Base-by-base conservation (phyloP, 2,329 filamentous ascomycete genomes). In the Botrytis cinerea region DNA sequence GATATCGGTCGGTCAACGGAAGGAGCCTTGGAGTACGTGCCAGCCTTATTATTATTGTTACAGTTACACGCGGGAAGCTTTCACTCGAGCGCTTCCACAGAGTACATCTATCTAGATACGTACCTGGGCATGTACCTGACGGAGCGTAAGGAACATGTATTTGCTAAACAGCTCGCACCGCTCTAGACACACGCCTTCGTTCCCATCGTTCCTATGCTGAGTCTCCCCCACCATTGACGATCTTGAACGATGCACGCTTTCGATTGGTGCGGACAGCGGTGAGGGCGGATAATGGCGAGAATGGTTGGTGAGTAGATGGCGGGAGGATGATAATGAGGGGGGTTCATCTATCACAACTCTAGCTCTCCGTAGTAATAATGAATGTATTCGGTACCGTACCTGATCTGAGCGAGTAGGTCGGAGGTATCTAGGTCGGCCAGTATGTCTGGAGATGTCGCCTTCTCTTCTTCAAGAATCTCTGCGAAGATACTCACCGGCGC, bases 1-100 rank as follows among this genome's bases (percentile, higher is more conserved):
- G 59, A 38, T 61, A 61, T 61, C 59, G 32, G 59, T 61, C 32
- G 59, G 59, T 61, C 59, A 38, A 61, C 32, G 59, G 59, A 63
- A 45, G 38, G 60, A 63, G 60, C 60, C 60, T 38, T 38, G 8
- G 38, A 38, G 10, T n/a, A n/a, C 48, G 25, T 43, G 8, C 60
- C 18, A n/a, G 51, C 51, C 51, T 28, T 54, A 8, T 46, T 54
- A 8, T 46, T 32, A 32, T 4, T 32, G 32, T 32, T 51, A 51
- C 48, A 14, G 25, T 51, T 51, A 25, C 25, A 54, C 12, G 48
- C 51, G n/a, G 20, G 60, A 43, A 63, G 60, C 60, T 63, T 54
- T 38, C 7, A 38, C 38, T 38, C 38, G 38, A 38, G 8, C 8
- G 16, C n/a, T 54, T n/a, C 28, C 51, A 9, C 38, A 45, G 12